phyloP scores from a whole-genome alignment of 305 asterid genomes.

The Fraxinus dipetala region DNA sequence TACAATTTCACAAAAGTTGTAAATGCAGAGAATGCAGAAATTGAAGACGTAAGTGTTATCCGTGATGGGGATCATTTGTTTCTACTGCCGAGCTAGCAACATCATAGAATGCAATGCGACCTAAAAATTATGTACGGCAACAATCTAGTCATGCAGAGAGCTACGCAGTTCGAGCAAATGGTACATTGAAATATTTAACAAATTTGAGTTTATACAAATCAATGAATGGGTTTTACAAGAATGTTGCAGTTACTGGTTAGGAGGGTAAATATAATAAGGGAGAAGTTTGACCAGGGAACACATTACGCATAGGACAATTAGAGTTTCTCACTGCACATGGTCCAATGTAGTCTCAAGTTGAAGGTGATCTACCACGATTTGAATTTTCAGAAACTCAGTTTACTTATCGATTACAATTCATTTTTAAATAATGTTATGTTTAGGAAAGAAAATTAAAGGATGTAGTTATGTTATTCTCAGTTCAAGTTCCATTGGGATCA shows the following conservation, averaged over 20 bases:
- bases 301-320: neutral
- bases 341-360: neutral
- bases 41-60: constrained; percentile 62
- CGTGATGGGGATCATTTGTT: constrained; percentile 88
- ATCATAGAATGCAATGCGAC: constrained; percentile 33
- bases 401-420: neutral
- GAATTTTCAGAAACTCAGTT: neutral
- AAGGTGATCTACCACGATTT: neutral
- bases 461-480: neutral
- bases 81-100: constrained; percentile 37
- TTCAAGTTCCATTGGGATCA: neutral
- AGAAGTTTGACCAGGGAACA: neutral
- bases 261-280: neutral
- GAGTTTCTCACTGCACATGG: neutral
- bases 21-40: constrained; percentile 75
- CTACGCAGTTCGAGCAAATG: constrained; percentile 21
- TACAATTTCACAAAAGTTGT: constrained; percentile 46
- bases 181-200: constrained; percentile 9
- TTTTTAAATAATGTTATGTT: neutral
- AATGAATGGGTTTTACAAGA: constrained; percentile 20
- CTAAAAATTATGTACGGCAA: constrained; percentile 23
- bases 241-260: neutral
- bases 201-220: constrained; percentile 2
- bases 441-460: neutral
- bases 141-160: constrained; percentile 18